phyloP scores from a whole-genome alignment of 768 basidiomycete species.

The Rossbeevera mucosa region DNA sequence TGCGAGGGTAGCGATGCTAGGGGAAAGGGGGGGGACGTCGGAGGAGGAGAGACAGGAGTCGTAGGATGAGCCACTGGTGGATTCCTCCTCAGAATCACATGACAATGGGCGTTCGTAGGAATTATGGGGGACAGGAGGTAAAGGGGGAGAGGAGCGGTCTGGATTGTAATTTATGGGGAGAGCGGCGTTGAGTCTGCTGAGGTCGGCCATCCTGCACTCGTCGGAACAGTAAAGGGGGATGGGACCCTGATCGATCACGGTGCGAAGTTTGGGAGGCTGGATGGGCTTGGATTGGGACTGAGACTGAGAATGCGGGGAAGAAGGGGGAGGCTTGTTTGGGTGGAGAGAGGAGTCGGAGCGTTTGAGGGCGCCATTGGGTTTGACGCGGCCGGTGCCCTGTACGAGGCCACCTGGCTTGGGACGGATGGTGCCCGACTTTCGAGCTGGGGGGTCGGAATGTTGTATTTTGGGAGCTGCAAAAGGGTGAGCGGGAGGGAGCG shows the following conservation, averaged over 20 bases:
- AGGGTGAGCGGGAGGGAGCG: constrained; percentile 22
- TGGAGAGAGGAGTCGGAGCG: constrained; percentile 26
- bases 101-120: constrained; percentile 26
- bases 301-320: constrained; percentile 19
- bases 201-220: constrained; percentile 61
- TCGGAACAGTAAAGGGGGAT: constrained; percentile 83
- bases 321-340: constrained; percentile 14
- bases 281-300: constrained; percentile 24
- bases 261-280: constrained; percentile 47
- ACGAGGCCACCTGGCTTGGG: constrained; percentile 49
- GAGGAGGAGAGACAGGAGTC: constrained; percentile 30
- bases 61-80: constrained; percentile 37
- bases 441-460: no score
- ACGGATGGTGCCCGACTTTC: constrained; percentile 36
- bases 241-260: constrained; percentile 76
- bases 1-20: constrained; percentile 37
- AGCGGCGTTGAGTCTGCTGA: constrained; percentile 38
- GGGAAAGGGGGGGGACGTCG: constrained; percentile 17
- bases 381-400: constrained; percentile 61
- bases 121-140: constrained; percentile 40
- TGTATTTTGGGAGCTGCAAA: constrained; percentile 26
- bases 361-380: constrained; percentile 55
- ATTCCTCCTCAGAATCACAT: constrained; percentile 39
- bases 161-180: constrained; percentile 48
- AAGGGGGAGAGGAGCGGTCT: constrained; percentile 36